Conservation (phyloP, 805 yeast genomes). For the Isabelozyma rhagii region DNA sequence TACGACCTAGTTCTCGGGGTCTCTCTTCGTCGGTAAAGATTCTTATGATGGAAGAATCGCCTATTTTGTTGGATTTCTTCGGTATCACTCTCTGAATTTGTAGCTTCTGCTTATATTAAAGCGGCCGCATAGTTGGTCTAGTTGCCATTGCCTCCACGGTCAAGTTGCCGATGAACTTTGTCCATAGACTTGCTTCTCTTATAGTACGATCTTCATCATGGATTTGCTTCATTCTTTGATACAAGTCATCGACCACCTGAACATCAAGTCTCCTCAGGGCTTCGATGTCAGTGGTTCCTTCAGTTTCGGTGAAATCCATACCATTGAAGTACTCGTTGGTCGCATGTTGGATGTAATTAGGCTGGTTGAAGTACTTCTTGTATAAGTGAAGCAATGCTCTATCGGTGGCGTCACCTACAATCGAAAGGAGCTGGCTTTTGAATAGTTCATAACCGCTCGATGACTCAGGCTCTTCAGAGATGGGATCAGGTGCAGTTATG, state of each 20-base stretch:
- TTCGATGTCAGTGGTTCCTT: neutral
- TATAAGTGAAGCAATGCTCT: constrained; percentile 7
- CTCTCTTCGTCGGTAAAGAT: constrained; percentile 22
- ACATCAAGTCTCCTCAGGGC: neutral
- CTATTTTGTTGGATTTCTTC: constrained; percentile 11
- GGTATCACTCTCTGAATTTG: constrained; percentile 34
- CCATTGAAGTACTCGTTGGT: constrained; percentile 42
- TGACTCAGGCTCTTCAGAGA: neutral
- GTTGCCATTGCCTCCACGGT: constrained; percentile 71
- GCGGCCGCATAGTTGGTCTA: constrained; percentile 51
- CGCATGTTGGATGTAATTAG: constrained; percentile 13
- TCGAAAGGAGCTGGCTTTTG: constrained; percentile 8
- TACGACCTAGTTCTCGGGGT: constrained; percentile 70
- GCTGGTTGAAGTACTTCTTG: constrained; percentile 9
- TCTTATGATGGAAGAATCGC: constrained; percentile 25
- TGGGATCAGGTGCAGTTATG: neutral
- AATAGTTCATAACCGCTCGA: constrained; percentile 6
- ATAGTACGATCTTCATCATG: neutral
- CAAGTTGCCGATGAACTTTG: constrained; percentile 55
- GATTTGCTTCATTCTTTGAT: neutral
- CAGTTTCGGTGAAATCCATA: constrained; percentile 31
- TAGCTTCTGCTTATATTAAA: constrained; percentile 44
- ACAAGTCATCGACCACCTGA: neutral
- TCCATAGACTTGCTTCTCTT: constrained; percentile 18
- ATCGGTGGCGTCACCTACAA: constrained; percentile 11